Conservation (phyloP, 1,284 basidiomycete species). For the Wolfiporia cocos region DNA sequence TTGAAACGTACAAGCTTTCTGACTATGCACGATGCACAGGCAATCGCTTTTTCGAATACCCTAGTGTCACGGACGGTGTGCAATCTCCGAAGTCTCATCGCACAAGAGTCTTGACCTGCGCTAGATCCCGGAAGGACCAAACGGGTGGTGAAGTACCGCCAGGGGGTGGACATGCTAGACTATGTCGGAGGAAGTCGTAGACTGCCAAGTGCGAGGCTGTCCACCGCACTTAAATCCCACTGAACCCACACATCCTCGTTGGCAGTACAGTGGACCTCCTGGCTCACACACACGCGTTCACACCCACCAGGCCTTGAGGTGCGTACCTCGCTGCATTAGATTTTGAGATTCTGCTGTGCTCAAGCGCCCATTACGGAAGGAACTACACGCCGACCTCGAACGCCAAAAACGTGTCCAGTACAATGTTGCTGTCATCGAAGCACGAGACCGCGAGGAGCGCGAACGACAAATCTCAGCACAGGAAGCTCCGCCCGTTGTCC, state of each 20-base stretch:
- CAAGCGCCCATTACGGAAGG: no score
- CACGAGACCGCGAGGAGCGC: slow-evolving; percentile 21
- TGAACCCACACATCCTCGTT: neutral
- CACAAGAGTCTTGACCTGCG: no score
- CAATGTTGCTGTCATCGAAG: slow-evolving; percentile 23
- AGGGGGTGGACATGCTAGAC: slow-evolving; percentile 22
- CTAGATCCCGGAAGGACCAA: slow-evolving; percentile 19
- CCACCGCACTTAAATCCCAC: no score
- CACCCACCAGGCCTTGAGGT: slow-evolving; percentile 25
- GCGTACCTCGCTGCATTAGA: neutral
- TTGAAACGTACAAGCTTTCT: no score
- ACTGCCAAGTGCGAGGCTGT: no score
- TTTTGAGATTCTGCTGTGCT: no score
- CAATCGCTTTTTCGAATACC: no score
- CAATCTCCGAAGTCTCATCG: no score
- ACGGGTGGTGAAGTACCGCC: slow-evolving; percentile 26
- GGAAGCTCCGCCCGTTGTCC: neutral
- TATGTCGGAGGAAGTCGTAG: slow-evolving; percentile 21
- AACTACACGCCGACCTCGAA: slow-evolving; percentile 22
- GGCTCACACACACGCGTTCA: slow-evolving; percentile 26
- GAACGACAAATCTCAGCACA: slow-evolving; percentile 14
- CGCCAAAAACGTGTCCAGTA: slow-evolving; percentile 19
- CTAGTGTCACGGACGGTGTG: no score
- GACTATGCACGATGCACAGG: no score
- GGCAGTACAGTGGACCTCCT: slow-evolving; percentile 27